Conservation (phyloP, 306 rosid genomes). For the Gynostemma pentaphyllum region DNA sequence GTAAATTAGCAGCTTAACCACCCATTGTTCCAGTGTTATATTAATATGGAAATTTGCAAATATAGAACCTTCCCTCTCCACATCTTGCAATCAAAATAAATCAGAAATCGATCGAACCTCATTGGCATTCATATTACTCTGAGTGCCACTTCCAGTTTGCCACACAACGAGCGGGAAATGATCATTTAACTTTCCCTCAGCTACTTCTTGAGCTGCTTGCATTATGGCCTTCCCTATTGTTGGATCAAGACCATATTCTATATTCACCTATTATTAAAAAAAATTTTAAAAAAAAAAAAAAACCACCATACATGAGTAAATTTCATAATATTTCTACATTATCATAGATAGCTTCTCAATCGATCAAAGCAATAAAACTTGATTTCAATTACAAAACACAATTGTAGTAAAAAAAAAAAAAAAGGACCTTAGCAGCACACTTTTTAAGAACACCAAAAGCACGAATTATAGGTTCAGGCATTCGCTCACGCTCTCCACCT, state of each 20-base stretch:
- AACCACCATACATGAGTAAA: too few relatives aligned
- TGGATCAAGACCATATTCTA: slow-evolving; percentile 88
- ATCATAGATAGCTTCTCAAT: too few relatives aligned
- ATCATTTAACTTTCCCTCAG: slow-evolving; percentile 87
- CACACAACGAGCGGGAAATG: slow-evolving; percentile 96
- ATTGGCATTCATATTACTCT: slow-evolving; percentile 97
- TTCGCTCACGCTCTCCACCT: slow-evolving; percentile 91
- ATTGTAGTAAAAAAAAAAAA: background rate
- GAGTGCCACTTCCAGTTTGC: slow-evolving; percentile 99
- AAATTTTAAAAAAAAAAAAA: background rate
- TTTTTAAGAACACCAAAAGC: slow-evolving; percentile 86
- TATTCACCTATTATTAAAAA: slow-evolving; percentile 55
- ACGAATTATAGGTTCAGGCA: slow-evolving; percentile 93
- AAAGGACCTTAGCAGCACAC: slow-evolving; percentile 74
- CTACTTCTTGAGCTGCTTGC: slow-evolving; percentile 94
- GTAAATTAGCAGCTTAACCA: too few relatives aligned
- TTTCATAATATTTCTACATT: too few relatives aligned
- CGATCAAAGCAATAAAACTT: background rate
- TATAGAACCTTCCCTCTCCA: background rate
- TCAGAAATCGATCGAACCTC: slow-evolving; percentile 36
- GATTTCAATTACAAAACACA: background rate
- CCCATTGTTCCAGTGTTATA: too few relatives aligned
- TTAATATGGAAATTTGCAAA: too few relatives aligned
- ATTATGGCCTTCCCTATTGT: slow-evolving; percentile 74
- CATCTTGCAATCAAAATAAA: background rate